Conservation (phyloP, 352 stramenopile genomes). For the Elongisporangium undulatum region DNA sequence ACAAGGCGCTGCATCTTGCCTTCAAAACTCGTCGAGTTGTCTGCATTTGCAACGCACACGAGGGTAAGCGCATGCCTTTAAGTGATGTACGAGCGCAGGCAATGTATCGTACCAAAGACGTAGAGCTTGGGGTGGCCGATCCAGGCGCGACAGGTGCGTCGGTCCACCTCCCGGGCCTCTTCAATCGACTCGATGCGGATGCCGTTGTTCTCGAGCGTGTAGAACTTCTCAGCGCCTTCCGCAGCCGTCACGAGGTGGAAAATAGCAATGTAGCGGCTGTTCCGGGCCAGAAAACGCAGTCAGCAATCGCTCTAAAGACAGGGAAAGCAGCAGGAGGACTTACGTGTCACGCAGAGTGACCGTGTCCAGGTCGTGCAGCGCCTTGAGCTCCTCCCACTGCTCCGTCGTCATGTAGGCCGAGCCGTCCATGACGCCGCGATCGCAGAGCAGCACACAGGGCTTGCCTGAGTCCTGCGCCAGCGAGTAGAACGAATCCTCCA, state of each 20-base stretch:
- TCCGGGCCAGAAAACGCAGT: background rate
- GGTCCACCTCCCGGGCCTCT: slow-evolving; percentile 87
- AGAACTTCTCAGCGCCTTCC: slow-evolving; percentile 93
- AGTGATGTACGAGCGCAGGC: background rate
- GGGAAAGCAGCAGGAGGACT: slow-evolving; percentile 7
- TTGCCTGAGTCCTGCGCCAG: slow-evolving; percentile 76
- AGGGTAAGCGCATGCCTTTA: background rate
- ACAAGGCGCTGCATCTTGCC: slow-evolving; percentile 87
- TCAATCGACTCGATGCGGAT: slow-evolving; percentile 93
- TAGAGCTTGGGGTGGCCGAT: slow-evolving; percentile 83
- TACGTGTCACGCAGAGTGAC: slow-evolving; percentile 81
- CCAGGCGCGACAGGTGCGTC: slow-evolving; percentile 69
- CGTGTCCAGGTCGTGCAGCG: slow-evolving; percentile 75
- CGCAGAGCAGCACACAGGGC: slow-evolving; percentile 92
- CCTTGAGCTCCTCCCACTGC: slow-evolving; percentile 87
- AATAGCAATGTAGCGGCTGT: slow-evolving; percentile 81
- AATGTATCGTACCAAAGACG: slow-evolving; percentile 65
- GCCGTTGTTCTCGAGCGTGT: slow-evolving; percentile 96
- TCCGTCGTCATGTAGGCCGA: slow-evolving; percentile 91
- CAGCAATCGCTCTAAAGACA: background rate
- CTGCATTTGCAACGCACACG: slow-evolving; percentile 14
- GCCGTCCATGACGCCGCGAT: slow-evolving; percentile 95
- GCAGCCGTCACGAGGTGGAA: slow-evolving; percentile 91
- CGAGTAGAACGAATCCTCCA: slow-evolving; percentile 83
- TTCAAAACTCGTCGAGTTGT: slow-evolving; percentile 83